A percentile compares a stretch with the other conserved stretches of the same genome.
phyloP scores from a whole-genome alignment of 768 basidiomycete genomes.

The Psilocybe tampanensis region DNA sequence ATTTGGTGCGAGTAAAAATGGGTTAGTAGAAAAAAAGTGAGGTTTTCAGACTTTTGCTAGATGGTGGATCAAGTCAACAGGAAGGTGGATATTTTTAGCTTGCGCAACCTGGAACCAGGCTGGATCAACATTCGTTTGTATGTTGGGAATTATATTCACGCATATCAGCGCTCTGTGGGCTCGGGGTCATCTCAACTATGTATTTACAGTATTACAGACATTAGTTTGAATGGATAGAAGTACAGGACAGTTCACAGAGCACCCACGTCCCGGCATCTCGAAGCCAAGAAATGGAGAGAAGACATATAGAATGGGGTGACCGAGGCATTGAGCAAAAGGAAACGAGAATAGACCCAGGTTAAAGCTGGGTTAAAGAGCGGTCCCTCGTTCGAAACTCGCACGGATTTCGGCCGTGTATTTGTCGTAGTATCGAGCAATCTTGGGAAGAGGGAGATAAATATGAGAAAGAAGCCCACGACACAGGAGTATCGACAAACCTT shows the following conservation, averaged over 20 bases:
- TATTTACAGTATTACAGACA: neutral
- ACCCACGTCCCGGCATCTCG: neutral
- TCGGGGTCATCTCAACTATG: neutral
- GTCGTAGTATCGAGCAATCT: conserved; percentile 96
- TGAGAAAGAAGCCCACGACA: neutral
- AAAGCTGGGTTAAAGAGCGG: conserved; percentile 53
- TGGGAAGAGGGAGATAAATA: neutral
- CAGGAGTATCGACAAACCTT: conserved; percentile 54
- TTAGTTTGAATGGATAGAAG: conserved; percentile 1
- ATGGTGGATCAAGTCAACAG: too few relatives aligned
- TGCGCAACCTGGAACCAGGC: too few relatives aligned
- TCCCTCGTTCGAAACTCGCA: conserved; percentile 97
- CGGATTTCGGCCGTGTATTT: conserved; percentile 96
- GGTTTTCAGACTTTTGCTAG: too few relatives aligned
- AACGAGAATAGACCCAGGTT: neutral
- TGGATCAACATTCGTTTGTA: too few relatives aligned
- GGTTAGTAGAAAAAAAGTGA: too few relatives aligned
- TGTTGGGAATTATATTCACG: too few relatives aligned
- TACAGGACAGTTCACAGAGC: neutral
- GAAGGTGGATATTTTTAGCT: too few relatives aligned
- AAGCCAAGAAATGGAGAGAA: too few relatives aligned
- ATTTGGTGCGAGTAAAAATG: too few relatives aligned
- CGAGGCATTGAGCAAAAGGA: too few relatives aligned
- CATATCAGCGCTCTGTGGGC: too few relatives aligned
- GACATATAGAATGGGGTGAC: too few relatives aligned